These are phyloP conservation scores for Epichloe uncinata DNA, from an alignment of 2,329 filamentous ascomycete species.

Conservation along the genomic window DNA sequence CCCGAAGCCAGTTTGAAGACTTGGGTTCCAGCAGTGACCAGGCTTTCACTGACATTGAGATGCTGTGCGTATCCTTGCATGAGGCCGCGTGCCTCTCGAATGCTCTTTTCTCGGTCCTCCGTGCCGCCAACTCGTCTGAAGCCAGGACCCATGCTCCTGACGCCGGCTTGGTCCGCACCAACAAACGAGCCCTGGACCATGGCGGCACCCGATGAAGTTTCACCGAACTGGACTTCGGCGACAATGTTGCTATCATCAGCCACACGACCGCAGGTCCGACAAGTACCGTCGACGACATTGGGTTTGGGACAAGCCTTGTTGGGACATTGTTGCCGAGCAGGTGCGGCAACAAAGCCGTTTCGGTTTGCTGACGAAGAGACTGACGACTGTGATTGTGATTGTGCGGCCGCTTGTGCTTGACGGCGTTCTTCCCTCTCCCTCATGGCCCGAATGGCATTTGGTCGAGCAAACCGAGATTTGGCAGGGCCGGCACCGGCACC, in stretches of 20 bases:
- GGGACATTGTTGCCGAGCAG: conserved; percentile 34
- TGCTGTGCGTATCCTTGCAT: conserved; percentile 50
- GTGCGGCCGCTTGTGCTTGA: conserved; percentile 17
- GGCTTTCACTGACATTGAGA: conserved; percentile 46
- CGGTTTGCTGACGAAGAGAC: conserved; percentile 17
- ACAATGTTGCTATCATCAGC: conserved; percentile 82
- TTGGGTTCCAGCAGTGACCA: conserved; percentile 52
- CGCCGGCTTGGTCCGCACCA: conserved; percentile 71
- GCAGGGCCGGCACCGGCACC: conserved; percentile 13
- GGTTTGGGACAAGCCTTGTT: conserved; percentile 49
- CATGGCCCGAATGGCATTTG: conserved; percentile 38
- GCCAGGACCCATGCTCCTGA: conserved; percentile 51
- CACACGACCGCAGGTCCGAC: conserved; percentile 72
- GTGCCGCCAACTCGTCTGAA: conserved; percentile 46
- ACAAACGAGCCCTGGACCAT: conserved; percentile 86
- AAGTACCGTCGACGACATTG: conserved; percentile 54
- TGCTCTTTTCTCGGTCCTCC: conserved; percentile 45
- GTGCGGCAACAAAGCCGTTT: conserved; percentile 19
- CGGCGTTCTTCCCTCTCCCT: conserved; percentile 36
- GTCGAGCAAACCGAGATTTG: conserved; percentile 28
- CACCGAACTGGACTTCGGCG: conserved; percentile 81
- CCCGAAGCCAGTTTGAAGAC: conserved; percentile 65
- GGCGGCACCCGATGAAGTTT: conserved; percentile 72
- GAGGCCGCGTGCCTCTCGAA: conserved; percentile 42
- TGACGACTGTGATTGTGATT: conserved; percentile 6